phyloP scores from a whole-genome alignment of 805 yeast species.

The Candida palmyrensis region DNA sequence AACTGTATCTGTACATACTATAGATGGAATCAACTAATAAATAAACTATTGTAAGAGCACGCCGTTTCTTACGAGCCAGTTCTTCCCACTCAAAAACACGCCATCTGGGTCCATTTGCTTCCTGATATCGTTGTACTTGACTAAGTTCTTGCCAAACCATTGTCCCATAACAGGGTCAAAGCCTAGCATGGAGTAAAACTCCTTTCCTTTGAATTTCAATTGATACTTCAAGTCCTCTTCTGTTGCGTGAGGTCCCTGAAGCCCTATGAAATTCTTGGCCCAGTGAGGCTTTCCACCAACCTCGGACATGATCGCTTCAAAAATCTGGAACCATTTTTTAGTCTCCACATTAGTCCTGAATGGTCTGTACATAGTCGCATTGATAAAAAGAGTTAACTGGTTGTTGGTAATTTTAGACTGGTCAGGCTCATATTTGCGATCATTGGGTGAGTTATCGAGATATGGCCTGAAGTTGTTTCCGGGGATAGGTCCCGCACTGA shows the following conservation, averaged over 20 bases:
- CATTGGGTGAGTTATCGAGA: constrained; percentile 71
- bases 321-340: constrained; percentile 74
- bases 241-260: constrained; percentile 31
- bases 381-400: constrained; percentile 79
- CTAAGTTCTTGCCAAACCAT: constrained; percentile 77
- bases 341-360: constrained; percentile 70
- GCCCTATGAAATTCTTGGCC: constrained; percentile 92
- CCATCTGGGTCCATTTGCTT: constrained; percentile 72
- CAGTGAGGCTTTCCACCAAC: constrained; percentile 96
- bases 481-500: constrained; percentile 70
- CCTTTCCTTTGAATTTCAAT: constrained; percentile 38
- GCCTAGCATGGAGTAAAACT: constrained; percentile 73
- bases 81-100: constrained; percentile 69
- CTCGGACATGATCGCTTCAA: constrained; percentile 70
- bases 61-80: constrained; percentile 84
- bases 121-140: constrained; percentile 58
- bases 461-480: constrained; percentile 83
- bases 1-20: not conserved
- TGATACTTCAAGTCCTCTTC: constrained; percentile 35
- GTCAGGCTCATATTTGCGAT: constrained; percentile 49
- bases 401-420: constrained; percentile 53
- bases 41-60: constrained; percentile 19
- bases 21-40: not conserved
- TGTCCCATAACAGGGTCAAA: constrained; percentile 60
- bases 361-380: constrained; percentile 97